These are phyloP conservation scores for Vanrija sp. DNA, from an alignment of 1,284 basidiomycete species.

Conservation along the genomic window DNA sequence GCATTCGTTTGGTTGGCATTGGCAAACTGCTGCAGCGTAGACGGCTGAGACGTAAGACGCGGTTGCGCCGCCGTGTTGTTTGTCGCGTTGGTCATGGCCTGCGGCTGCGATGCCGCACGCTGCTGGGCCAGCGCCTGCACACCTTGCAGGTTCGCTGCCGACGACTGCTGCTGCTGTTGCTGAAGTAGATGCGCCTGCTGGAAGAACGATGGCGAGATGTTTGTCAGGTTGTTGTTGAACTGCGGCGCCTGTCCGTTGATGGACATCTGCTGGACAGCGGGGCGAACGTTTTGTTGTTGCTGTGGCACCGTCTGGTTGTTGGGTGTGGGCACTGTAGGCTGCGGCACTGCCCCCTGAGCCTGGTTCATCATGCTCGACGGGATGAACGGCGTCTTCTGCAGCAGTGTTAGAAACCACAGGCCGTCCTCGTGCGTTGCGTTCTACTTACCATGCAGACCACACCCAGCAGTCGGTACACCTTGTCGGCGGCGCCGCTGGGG, in stretches of 20 bases:
- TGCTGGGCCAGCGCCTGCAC: background rate
- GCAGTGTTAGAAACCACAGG: background rate
- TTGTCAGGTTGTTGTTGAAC: slow-evolving; percentile 2
- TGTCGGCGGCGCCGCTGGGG: slow-evolving; percentile 4
- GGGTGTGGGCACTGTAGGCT: too few species aligned
- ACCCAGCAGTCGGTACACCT: slow-evolving; percentile 16
- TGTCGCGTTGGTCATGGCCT: background rate
- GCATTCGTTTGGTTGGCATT: slow-evolving; percentile 14
- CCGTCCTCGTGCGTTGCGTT: background rate
- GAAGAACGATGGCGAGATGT: slow-evolving; percentile 5
- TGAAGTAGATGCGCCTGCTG: slow-evolving; percentile 9
- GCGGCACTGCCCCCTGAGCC: background rate
- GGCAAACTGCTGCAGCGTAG: slow-evolving; percentile 19
- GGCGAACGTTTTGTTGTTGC: background rate
- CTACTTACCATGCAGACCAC: slow-evolving; percentile 22
- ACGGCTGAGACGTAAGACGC: slow-evolving; percentile 7
- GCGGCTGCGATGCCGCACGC: slow-evolving; percentile 3
- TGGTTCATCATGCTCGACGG: background rate
- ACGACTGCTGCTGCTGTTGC: background rate
- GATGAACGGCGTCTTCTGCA: background rate
- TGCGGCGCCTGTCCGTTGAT: background rate
- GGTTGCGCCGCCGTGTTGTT: background rate
- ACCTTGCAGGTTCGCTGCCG: background rate
- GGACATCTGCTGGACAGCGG: background rate
- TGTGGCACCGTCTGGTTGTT: background rate